Evolutionary conservation across 73 alveolate species (phyloP).

Genomic region (Stentor coeruleus): DNA sequence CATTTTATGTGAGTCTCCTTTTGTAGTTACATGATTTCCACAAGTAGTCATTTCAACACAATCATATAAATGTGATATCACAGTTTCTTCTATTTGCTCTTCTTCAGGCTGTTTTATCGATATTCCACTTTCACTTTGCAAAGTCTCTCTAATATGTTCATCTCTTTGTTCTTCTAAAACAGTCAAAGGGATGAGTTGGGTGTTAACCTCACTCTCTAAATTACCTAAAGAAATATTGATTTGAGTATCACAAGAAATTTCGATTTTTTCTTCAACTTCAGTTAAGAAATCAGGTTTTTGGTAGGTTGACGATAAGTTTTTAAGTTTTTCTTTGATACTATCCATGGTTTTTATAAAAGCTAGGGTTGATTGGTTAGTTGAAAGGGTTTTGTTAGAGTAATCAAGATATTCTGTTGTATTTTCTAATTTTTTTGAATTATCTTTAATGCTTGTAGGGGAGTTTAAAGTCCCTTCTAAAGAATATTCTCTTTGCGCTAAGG

Average conservation of each 20-base stretch:
- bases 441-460: too few relatives aligned
- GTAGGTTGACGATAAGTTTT: not conserved
- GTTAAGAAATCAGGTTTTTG: not conserved
- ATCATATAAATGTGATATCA: too few relatives aligned
- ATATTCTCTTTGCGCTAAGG: too few relatives aligned
- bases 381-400: not conserved
- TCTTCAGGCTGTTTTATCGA: not conserved
- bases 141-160: not conserved
- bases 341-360: not conserved
- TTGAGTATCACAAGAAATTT: not conserved
- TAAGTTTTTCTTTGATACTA: not conserved
- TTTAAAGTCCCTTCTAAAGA: too few relatives aligned
- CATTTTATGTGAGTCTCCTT: not conserved
- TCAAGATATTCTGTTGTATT: too few relatives aligned
- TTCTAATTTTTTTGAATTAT: not conserved
- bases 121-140: not conserved
- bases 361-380: not conserved
- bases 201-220: not conserved
- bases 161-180: not conserved
- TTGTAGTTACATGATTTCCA: too few relatives aligned
- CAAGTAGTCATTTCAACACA: too few relatives aligned
- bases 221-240: not conserved
- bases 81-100: too few relatives aligned
- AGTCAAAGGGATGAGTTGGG: not conserved
- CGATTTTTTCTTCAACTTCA: not conserved